Evolutionary conservation across 2,329 filamentous ascomycete genomes (phyloP).

Genomic region (Aureobasidium sp.): DNA sequence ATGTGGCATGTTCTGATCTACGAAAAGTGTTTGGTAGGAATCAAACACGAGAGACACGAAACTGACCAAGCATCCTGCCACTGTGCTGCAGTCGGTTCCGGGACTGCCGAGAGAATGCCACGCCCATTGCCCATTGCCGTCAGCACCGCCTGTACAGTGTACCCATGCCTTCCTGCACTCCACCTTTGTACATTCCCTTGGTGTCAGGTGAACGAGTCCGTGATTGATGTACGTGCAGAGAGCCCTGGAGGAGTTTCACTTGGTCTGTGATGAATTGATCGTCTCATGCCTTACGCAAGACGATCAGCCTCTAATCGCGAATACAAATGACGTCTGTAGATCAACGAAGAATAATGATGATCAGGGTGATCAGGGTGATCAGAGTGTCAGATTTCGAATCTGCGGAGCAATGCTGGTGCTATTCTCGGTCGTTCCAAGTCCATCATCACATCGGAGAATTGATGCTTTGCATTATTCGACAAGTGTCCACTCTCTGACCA

Average conservation of each 20-base stretch:
- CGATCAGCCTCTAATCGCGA: neutral
- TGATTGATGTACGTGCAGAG: neutral
- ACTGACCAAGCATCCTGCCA: neutral
- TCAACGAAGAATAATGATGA: neutral
- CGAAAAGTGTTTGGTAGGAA: neutral
- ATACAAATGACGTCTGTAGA: neutral
- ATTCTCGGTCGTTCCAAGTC: neutral
- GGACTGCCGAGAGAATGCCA: neutral
- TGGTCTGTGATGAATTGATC: neutral
- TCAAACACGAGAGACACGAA: neutral
- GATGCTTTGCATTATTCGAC: constrained; percentile 2
- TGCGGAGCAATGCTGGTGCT: neutral
- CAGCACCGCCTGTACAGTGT: neutral
- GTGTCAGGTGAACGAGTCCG: neutral
- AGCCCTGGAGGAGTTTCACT: neutral
- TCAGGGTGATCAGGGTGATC: neutral
- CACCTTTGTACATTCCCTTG: too few species aligned
- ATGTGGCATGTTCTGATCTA: neutral
- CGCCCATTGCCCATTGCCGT: neutral
- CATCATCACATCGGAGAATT: neutral
- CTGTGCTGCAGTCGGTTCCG: neutral
- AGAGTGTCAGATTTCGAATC: neutral
- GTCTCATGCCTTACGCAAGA: neutral
- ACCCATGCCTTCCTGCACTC: neutral
- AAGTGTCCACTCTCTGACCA: neutral